These are phyloP conservation scores for Erucastrum elatum DNA, from an alignment of 345 rosid genomes.

Conservation along the genomic window DNA sequence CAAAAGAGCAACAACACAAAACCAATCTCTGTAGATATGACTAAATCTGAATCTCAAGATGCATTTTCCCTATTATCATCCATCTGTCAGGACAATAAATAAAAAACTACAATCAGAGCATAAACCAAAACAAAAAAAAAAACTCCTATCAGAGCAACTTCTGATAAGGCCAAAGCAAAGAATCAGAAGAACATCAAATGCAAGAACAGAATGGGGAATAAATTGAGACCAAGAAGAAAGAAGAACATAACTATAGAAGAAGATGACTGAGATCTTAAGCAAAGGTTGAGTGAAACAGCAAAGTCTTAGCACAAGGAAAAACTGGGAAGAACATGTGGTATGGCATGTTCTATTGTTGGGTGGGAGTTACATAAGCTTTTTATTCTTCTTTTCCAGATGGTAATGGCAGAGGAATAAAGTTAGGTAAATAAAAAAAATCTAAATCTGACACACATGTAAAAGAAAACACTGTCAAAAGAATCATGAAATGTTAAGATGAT, in stretches of 20 bases:
- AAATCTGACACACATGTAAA: constrained; percentile 32
- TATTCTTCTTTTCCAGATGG: constrained; percentile 25
- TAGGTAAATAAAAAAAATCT: constrained; percentile 30
- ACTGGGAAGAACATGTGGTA: constrained; percentile 33
- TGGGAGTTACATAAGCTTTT: constrained; percentile 37
- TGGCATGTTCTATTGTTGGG: constrained; percentile 35
- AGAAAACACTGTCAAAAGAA: constrained; percentile 29
- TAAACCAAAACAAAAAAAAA: neutral
- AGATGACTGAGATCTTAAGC: neutral
- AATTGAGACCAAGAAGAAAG: neutral
- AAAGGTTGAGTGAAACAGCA: neutral
- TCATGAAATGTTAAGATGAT: constrained; percentile 27
- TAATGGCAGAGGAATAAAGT: constrained; percentile 51
- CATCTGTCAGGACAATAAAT: constrained; percentile 1
- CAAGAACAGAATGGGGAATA: neutral
- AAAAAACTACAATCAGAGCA: neutral
- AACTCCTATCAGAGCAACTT: neutral
- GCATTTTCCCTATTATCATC: constrained; percentile 6
- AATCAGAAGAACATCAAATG: neutral
- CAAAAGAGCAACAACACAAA: constrained; percentile 62
- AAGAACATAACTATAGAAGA: neutral
- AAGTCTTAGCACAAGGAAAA: constrained; percentile 27
- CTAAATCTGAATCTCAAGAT: constrained; percentile 34
- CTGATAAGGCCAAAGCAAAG: neutral
- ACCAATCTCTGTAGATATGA: constrained; percentile 6